A percentile compares a stretch with the other conserved stretches of the same genome.
Conservation (phyloP, 2,329 filamentous ascomycete genomes). For the Xylariaceae sp. region DNA sequence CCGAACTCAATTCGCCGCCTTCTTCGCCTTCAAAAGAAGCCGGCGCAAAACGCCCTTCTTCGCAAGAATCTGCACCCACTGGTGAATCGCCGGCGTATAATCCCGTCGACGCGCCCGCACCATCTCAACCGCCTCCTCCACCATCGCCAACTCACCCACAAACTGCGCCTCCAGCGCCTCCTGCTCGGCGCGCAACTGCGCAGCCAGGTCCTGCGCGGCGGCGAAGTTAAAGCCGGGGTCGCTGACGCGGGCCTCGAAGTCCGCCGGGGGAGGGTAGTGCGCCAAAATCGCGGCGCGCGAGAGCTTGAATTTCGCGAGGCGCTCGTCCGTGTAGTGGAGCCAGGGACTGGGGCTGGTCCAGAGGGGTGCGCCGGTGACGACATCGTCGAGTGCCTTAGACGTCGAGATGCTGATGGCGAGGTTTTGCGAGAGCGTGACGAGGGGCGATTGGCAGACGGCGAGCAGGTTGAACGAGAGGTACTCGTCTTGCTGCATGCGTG, state of each 20-base stretch:
- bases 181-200: constrained; percentile 39
- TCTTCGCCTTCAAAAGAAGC: constrained; percentile 23
- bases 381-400: constrained; percentile 36
- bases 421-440: constrained; percentile 43
- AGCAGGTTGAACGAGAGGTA: constrained; percentile 73
- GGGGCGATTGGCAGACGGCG: constrained; percentile 64
- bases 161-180: constrained; percentile 41
- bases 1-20: constrained; percentile 1
- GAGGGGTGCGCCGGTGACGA: constrained; percentile 36
- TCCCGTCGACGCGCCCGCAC: constrained; percentile 58
- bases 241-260: constrained; percentile 3
- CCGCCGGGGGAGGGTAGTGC: background rate
- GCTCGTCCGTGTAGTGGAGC: constrained; percentile 16
- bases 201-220: constrained; percentile 35
- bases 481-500: constrained; percentile 62
- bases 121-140: constrained; percentile 45
- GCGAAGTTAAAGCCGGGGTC: constrained; percentile 11
- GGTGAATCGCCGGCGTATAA: constrained; percentile 62
- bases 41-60: constrained; percentile 57
- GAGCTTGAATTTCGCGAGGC: constrained; percentile 18
- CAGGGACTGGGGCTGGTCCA: constrained; percentile 34
- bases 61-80: constrained; percentile 64
- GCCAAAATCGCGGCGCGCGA: constrained; percentile 12
- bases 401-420: constrained; percentile 41
- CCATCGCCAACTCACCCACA: constrained; percentile 40